These are phyloP conservation scores for Lactarius vividus DNA, from an alignment of 768 basidiomycete genomes.

Conservation along the genomic window DNA sequence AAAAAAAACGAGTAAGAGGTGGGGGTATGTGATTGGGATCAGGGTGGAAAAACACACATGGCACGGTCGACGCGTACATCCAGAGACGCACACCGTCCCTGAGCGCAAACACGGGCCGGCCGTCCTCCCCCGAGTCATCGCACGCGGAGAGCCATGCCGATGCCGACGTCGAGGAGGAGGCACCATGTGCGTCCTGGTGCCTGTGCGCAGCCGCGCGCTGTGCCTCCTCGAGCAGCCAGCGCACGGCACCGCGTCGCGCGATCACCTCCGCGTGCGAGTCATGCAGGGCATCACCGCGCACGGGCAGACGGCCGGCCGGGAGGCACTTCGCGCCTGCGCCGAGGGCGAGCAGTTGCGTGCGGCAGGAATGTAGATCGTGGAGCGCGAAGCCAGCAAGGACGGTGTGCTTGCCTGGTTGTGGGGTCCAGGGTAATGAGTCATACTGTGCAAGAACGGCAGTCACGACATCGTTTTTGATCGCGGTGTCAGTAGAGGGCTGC, in stretches of 20 bases:
- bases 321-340: slow-evolving; percentile 87
- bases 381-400: slow-evolving; percentile 59
- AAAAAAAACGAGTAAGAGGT: not conserved
- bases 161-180: slow-evolving; percentile 35
- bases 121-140: slow-evolving; percentile 34
- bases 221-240: slow-evolving; percentile 80
- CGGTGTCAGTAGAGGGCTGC: slow-evolving; percentile 22
- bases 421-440: slow-evolving; percentile 45
- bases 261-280: slow-evolving; percentile 92
- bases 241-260: slow-evolving; percentile 72
- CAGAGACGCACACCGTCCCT: slow-evolving; percentile 47
- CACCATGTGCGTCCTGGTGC: slow-evolving; percentile 21
- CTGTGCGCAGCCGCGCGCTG: slow-evolving; percentile 32
- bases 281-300: slow-evolving; percentile 74
- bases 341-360: slow-evolving; percentile 60
- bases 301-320: slow-evolving; percentile 57
- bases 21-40: too few species aligned
- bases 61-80: slow-evolving; percentile 77
- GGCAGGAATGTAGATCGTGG: slow-evolving; percentile 34
- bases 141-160: slow-evolving; percentile 44
- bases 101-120: slow-evolving; percentile 42
- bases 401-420: slow-evolving; percentile 58
- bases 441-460: slow-evolving; percentile 45
- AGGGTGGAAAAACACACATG: slow-evolving; percentile 40
- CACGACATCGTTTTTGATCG: slow-evolving; percentile 35